Evolutionary conservation across 2,329 filamentous ascomycete genomes (phyloP), one percentile per base, ranked within the genome.

Genomic region (Trichoderma koningiopsis): DNA sequence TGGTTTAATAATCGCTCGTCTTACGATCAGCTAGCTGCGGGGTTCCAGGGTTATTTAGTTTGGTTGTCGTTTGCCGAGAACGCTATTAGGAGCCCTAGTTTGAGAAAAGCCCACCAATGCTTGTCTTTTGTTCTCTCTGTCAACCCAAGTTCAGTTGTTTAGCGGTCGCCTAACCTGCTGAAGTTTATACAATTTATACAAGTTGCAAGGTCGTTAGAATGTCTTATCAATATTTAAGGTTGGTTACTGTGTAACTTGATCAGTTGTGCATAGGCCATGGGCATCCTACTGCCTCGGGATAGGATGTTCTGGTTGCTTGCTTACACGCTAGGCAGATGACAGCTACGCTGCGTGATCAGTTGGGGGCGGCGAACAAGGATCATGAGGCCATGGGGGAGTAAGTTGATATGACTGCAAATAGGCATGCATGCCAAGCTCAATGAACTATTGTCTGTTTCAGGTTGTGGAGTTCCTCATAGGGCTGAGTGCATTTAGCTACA

Each of bases 1-100:
- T 27, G 27, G 53, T 65, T 66, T 58, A 66, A 57, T 49, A 58
- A 66, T 66, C 63, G 14, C 47, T 63, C 60, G 59, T 62, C 31
- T 62, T 43, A 52, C 47, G 49, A 33, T 29, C 29, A 43, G 11
- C n/a, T 40, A 43, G 35, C 52, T 65, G 62, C 49, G 62, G 62
- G 62, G 62, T 56, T 56, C 11, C 19, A 40, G 14, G 24, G 19
- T 3, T 29, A 3, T 7, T 43, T n/a, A 40, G 37, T 24, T 53
- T 29, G 40, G 22, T 3, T 4, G 6, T 35, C 40, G 6, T 5
- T 16, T 24, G 11, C 19, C 16, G 8, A 24, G 27, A 11, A 13
- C 43, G n/a, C 47, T 13, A 49, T 49, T 49, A 24, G 47, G n/a
- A 24, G 5, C 40, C 47, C 47, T 24, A 49, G 47, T 24, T 22